phyloP scores from a whole-genome alignment of 768 basidiomycete species.

The Cystofilobasidium bisporidii region DNA sequence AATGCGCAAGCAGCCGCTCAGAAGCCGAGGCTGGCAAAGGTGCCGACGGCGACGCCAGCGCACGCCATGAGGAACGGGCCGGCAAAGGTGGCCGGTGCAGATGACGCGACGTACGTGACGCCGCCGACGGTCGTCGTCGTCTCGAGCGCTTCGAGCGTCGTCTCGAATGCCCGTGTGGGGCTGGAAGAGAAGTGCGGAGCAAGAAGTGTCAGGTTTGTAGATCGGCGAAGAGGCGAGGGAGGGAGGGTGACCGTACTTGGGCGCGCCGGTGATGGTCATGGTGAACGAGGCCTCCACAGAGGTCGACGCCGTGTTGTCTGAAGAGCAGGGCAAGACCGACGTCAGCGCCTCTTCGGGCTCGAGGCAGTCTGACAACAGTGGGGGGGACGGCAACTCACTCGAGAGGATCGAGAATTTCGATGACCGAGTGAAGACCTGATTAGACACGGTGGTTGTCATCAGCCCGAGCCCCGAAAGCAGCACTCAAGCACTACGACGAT shows the following conservation, averaged over 20 bases:
- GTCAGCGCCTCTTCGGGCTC: no score
- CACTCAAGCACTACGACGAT: no score
- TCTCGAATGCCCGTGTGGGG: slow-evolving; percentile 24
- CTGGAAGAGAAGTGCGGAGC: neutral
- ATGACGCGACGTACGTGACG: neutral
- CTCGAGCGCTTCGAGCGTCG: slow-evolving; percentile 19
- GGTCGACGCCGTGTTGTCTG: slow-evolving; percentile 26
- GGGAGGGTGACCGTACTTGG: slow-evolving; percentile 4
- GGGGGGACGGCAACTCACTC: no score
- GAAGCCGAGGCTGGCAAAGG: no score
- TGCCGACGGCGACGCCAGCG: no score
- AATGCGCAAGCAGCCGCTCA: no score
- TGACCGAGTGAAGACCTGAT: slow-evolving; percentile 21
- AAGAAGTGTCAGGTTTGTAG: neutral
- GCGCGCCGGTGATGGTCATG: slow-evolving; percentile 27
- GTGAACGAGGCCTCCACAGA: slow-evolving; percentile 17
- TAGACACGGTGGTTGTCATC: no score
- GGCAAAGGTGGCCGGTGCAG: neutral
- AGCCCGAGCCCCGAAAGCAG: no score
- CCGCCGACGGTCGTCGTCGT: slow-evolving; percentile 14
- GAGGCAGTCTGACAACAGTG: no score
- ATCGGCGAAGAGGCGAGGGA: neutral
- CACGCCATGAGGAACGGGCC: neutral
- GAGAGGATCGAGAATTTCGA: slow-evolving; percentile 26
- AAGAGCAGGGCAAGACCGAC: no score